Evolutionary conservation across 495 filamentous ascomycete genomes (phyloP), one percentile per base, ranked within the genome.

Genomic region (Talaromyces proteolyticus): DNA sequence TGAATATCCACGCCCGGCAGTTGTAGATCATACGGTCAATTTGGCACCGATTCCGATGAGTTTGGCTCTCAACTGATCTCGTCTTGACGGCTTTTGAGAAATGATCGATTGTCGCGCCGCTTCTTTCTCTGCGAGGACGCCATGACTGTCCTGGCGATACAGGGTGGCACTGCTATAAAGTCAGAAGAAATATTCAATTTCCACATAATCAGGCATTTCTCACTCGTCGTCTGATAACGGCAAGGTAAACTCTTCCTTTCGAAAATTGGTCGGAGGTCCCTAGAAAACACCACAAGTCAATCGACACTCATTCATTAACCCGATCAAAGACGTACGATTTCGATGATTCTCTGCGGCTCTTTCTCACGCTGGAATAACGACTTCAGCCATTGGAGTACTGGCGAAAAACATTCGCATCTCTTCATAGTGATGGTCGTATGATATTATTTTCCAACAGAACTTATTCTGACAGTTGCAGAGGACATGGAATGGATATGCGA

Each of bases 151-250:
- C 39, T 61, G 64, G 37, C 64, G 59, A 45, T 66, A 71, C 53
- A 66, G 60, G 49, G 69, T 66, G n/a, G n/a, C n/a, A 42, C 68
- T 74, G 61, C 57, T 50, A 58, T 10, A 2, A 24, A 22, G 64
- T 68, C 61, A 72, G 66, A 65, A 51, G 47, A 24, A 50, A 42
- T 29, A 42, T 41, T 59, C 48, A 57, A 29, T 53, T 54, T 41
- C 37, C 40, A 47, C 34, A 18, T 38, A 25, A 23, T 19, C 56
- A 44, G 53, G 54, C 42, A 58, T 21, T 25, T 70, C 70, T 65
- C 54, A 75, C 72, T 73, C 72, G 53, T 67, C 69, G 59, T 72
- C 72, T 22, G 58, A 58, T 54, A 72, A 68, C 46, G 60, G 70
- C 4, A 65, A 55, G 24, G 69, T 65, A 42, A 67, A 38, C 44